Conservation (phyloP, 2,329 filamentous ascomycete genomes). For the Beauveria asiatica region DNA sequence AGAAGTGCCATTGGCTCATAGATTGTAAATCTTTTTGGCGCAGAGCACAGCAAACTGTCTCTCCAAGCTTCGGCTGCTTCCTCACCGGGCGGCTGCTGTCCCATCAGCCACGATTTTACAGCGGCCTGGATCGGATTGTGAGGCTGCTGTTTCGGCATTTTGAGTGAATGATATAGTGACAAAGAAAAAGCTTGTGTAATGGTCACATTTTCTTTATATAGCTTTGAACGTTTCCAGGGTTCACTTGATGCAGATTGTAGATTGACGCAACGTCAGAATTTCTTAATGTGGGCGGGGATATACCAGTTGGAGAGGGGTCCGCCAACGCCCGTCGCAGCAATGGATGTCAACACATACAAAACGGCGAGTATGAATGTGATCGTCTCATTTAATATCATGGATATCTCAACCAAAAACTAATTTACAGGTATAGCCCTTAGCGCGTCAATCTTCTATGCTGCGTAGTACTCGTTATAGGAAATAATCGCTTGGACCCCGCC, state of each 20-base stretch:
- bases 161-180: background rate
- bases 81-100: constrained; percentile 2
- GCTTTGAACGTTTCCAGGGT: no score
- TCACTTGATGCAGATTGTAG: background rate
- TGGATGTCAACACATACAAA: background rate
- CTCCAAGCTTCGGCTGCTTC: constrained; percentile 12
- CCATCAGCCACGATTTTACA: constrained; percentile 21
- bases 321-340: background rate
- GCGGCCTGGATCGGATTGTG: constrained; percentile 25
- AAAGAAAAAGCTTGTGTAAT: background rate
- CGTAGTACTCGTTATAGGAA: constrained; percentile 44
- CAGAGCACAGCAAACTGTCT: constrained; percentile 27
- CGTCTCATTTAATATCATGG: constrained; percentile 25
- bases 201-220: background rate
- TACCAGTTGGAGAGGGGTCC: background rate
- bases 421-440: constrained; percentile 29
- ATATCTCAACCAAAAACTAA: constrained; percentile 35
- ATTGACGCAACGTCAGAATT: constrained; percentile 14
- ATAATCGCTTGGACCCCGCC: constrained; percentile 60
- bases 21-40: constrained; percentile 50
- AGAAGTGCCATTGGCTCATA: constrained; percentile 55
- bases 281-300: constrained; percentile 8
- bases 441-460: constrained; percentile 5
- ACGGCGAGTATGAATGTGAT: background rate
- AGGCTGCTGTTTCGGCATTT: constrained; percentile 10